Evolutionary conservation across 2,329 filamentous ascomycete genomes (phyloP).

Genomic region (Claviceps africana): DNA sequence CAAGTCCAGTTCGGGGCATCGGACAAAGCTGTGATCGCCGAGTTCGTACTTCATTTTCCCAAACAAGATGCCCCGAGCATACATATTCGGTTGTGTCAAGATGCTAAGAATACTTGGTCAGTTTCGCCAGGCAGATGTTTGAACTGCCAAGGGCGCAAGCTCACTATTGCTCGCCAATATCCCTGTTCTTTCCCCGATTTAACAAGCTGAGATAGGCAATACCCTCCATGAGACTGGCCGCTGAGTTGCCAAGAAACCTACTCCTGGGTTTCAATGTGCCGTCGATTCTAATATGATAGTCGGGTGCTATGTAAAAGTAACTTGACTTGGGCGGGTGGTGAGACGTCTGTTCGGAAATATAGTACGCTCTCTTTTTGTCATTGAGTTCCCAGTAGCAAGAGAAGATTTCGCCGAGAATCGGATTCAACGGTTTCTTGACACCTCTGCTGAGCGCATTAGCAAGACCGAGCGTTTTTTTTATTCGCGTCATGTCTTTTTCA

Average conservation of each 20-base stretch:
- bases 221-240: conserved; percentile 95
- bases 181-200: conserved; percentile 55
- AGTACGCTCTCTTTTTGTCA: conserved; percentile 76
- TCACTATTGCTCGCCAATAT: conserved; percentile 74
- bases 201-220: conserved; percentile 73
- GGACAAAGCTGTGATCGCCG: conserved; percentile 85
- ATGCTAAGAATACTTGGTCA: conserved; percentile 39
- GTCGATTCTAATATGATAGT: conserved; percentile 88
- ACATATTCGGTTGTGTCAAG: conserved; percentile 97
- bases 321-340: conserved; percentile 97
- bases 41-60: conserved; percentile 99
- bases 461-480: not conserved
- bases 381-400: conserved; percentile 92
- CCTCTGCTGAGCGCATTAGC: conserved; percentile 40
- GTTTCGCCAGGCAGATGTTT: not conserved
- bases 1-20: conserved; percentile 77
- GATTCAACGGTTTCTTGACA: conserved; percentile 96
- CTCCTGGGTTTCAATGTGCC: conserved; percentile 89
- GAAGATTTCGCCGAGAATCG: conserved; percentile 87
- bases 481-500: not conserved
- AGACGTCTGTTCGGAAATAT: conserved; percentile 93
- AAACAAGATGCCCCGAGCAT: conserved; percentile 89
- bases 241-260: conserved; percentile 92
- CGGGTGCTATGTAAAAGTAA: conserved; percentile 96
- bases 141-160: conserved; percentile 21